phyloP scores from a whole-genome alignment of 208 protist genomes.

The Crithidia fasciculata region DNA sequence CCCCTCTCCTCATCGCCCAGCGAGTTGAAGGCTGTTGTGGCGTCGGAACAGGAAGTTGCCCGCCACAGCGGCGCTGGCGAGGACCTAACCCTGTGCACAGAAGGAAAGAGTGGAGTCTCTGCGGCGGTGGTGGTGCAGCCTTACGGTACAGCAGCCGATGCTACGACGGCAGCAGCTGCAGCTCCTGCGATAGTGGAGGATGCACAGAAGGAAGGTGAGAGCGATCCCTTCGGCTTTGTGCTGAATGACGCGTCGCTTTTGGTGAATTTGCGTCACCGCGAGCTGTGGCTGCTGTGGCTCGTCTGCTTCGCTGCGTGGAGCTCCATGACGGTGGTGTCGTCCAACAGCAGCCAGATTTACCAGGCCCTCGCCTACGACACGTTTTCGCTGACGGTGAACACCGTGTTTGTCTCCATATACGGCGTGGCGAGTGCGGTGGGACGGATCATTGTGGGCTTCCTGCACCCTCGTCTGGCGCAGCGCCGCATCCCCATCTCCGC shows the following conservation, averaged over 20 bases:
- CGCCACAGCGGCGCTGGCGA: neutral
- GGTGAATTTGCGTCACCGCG: slow-evolving; percentile 57
- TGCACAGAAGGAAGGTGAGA: neutral
- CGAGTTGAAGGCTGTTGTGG: neutral
- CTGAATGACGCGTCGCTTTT: slow-evolving; percentile 58
- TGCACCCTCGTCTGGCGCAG: slow-evolving; percentile 53
- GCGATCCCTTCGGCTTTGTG: neutral
- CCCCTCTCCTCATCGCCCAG: neutral
- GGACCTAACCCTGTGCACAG: slow-evolving; percentile 9
- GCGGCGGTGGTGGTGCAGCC: neutral
- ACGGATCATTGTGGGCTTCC: slow-evolving; percentile 64
- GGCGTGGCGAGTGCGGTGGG: slow-evolving; percentile 81
- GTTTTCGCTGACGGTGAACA: slow-evolving; percentile 74
- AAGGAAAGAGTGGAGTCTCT: neutral
- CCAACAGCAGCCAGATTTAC: slow-evolving; percentile 84
- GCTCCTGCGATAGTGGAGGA: neutral
- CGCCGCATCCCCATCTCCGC: slow-evolving; percentile 41
- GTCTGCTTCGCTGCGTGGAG: slow-evolving; percentile 81
- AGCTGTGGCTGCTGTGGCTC: slow-evolving; percentile 88
- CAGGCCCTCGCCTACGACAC: slow-evolving; percentile 57
- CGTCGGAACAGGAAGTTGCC: neutral
- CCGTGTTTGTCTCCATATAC: slow-evolving; percentile 81
- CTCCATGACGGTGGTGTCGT: slow-evolving; percentile 74
- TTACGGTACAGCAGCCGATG: neutral
- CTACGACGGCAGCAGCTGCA: neutral